Conservation (phyloP, 129 eudicot genomes). For the Chrysanthemum makinoi region DNA sequence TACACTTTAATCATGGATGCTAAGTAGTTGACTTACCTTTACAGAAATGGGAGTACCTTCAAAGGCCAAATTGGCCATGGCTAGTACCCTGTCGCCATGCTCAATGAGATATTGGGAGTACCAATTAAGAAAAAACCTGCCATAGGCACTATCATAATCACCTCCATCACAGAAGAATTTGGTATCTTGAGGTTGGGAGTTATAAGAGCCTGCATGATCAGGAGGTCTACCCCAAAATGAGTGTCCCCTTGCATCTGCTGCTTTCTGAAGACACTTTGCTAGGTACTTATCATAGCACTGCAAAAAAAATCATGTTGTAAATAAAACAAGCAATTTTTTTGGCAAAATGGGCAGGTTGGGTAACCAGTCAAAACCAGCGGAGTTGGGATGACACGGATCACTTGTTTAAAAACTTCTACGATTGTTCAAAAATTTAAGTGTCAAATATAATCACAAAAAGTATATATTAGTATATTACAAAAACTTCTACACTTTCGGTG, state of each 20-base stretch:
- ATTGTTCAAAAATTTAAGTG: no score
- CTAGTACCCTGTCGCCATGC: slow-evolving; percentile 38
- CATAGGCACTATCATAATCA: slow-evolving; percentile 48
- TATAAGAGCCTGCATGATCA: slow-evolving; percentile 45
- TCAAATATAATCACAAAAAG: not conserved
- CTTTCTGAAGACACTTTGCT: slow-evolving; percentile 36
- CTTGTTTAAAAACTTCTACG: no score
- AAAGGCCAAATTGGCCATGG: slow-evolving; percentile 51
- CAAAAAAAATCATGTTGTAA: slow-evolving; percentile 4
- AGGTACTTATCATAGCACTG: slow-evolving; percentile 56
- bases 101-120: slow-evolving; percentile 40
- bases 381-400: no score
- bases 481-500: no score
- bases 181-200: slow-evolving; percentile 45
- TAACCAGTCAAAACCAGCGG: not conserved
- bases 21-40: slow-evolving; percentile 31
- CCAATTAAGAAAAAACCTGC: slow-evolving; percentile 52
- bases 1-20: not conserved
- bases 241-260: slow-evolving; percentile 37
- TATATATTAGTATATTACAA: no score
- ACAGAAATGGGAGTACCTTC: slow-evolving; percentile 42
- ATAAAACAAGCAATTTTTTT: no score
- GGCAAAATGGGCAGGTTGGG: no score
- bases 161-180: slow-evolving; percentile 51
- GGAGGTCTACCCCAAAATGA: slow-evolving; percentile 45